Conservation (phyloP, 2,329 filamentous ascomycete genomes). For the Beauveria sp. region DNA sequence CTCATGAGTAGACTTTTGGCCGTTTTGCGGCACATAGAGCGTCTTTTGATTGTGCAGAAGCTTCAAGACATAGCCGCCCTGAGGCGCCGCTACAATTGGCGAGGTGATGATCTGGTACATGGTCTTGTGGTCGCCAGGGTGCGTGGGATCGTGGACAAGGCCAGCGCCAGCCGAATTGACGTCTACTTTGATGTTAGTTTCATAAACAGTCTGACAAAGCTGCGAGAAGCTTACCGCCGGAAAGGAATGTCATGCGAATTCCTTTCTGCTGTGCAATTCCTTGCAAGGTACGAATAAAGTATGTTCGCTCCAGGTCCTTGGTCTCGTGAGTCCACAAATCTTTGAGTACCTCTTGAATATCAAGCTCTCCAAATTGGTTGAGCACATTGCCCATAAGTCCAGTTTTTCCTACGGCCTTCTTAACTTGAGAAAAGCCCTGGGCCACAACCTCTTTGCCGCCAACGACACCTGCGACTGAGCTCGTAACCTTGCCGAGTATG, state of each 20-base stretch:
- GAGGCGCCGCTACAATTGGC: conserved; percentile 83
- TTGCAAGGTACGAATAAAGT: conserved; percentile 90
- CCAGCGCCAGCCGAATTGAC: conserved; percentile 90
- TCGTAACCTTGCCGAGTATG: conserved; percentile 87
- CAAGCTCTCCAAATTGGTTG: conserved; percentile 93
- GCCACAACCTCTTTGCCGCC: conserved; percentile 90
- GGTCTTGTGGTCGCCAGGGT: conserved; percentile 91
- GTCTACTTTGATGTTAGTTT: conserved; percentile 33
- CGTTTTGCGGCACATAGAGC: conserved; percentile 85
- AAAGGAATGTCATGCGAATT: conserved; percentile 93
- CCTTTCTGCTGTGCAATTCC: conserved; percentile 93
- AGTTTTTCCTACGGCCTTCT: conserved; percentile 91
- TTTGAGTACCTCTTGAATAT: conserved; percentile 85
- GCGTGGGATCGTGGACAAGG: conserved; percentile 84
- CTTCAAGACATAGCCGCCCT: conserved; percentile 78
- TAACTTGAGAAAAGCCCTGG: conserved; percentile 88
- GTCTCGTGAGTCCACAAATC: conserved; percentile 98
- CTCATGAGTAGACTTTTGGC: conserved; percentile 64
- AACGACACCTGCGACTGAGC: conserved; percentile 89
- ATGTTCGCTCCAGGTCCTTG: conserved; percentile 94
- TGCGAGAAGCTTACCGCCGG: conserved; percentile 54
- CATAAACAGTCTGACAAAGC: not conserved
- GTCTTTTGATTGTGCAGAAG: conserved; percentile 92
- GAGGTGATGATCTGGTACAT: conserved; percentile 98
- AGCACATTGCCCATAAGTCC: conserved; percentile 93